Conservation (phyloP, 2,329 filamentous ascomycete genomes). For the Zelopaecilomyces penicillatus region DNA sequence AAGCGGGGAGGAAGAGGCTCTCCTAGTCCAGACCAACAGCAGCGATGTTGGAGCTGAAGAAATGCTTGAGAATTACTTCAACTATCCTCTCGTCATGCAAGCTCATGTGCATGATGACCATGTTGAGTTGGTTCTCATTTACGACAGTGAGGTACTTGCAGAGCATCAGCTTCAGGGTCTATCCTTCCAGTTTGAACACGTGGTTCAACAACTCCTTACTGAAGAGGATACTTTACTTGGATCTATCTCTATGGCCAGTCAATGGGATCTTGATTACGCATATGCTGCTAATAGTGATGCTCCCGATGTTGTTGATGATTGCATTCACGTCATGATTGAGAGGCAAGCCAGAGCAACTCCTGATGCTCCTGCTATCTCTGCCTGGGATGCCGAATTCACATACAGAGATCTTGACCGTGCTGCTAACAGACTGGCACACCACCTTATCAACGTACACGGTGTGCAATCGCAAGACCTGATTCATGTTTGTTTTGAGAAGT, state of each 20-base stretch:
- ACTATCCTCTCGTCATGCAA: slow-evolving; percentile 4
- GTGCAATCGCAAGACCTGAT: slow-evolving; percentile 7
- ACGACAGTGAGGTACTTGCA: neutral
- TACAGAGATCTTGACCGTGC: slow-evolving; percentile 1
- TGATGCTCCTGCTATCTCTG: slow-evolving; percentile 1
- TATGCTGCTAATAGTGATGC: neutral
- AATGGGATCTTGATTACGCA: slow-evolving; percentile 5
- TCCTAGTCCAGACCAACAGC: neutral
- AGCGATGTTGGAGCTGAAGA: slow-evolving; percentile 2
- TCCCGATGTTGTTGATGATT: slow-evolving; percentile 3
- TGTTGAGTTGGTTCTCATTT: slow-evolving; percentile 1
- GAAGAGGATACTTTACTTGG: neutral
- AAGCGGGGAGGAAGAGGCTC: neutral
- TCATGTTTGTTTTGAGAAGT: slow-evolving; percentile 12
- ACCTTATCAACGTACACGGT: slow-evolving; percentile 2
- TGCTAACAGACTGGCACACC: neutral
- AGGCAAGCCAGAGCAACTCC: neutral
- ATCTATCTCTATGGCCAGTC: slow-evolving; percentile 3
- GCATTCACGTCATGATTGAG: slow-evolving; percentile 5
- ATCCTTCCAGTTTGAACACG: slow-evolving; percentile 1
- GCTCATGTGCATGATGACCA: slow-evolving; percentile 2
- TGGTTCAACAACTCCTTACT: slow-evolving; percentile 1
- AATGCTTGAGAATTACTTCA: slow-evolving; percentile 6
- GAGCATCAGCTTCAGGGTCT: slow-evolving; percentile 2
- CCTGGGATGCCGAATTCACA: slow-evolving; percentile 7